phyloP scores from a whole-genome alignment of 192 early-diverging fungal genomes.

The Linnemannia exigua region DNA sequence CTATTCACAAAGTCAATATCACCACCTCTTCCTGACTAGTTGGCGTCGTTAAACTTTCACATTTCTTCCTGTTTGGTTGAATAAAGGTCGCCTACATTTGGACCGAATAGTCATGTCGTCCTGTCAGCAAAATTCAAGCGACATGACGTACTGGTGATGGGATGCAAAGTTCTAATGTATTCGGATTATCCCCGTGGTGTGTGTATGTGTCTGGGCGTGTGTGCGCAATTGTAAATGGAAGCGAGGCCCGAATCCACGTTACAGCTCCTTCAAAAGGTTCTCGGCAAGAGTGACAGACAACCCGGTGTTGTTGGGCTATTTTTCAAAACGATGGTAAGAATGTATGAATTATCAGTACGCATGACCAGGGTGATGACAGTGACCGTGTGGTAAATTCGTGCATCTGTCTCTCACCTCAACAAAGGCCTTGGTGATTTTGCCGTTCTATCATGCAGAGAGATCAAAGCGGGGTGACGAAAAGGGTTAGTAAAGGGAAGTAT shows the following conservation, averaged over 20 bases:
- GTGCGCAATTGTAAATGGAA: neutral
- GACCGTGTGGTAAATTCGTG: neutral
- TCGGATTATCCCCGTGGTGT: no score
- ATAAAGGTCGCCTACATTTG: no score
- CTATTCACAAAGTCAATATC: no score
- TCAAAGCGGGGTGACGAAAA: neutral
- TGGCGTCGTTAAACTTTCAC: no score
- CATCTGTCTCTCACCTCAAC: conserved; percentile 42
- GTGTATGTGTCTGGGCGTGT: no score
- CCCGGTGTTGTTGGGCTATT: conserved; percentile 68
- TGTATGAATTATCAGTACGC: neutral
- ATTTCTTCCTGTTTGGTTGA: no score
- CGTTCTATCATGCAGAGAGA: conserved; percentile 30
- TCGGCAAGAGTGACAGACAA: conserved; percentile 62
- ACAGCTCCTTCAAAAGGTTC: conserved; percentile 60
- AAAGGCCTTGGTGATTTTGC: conserved; percentile 56
- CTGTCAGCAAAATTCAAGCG: no score
- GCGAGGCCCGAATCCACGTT: neutral
- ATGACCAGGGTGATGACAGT: neutral
- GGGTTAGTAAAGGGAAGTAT: no score
- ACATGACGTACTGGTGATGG: no score
- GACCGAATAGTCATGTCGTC: no score
- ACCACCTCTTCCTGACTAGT: no score
- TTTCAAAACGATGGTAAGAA: neutral
- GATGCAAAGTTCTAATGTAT: no score